Evolutionary conservation across 306 rosid species (phyloP), one percentile per base, ranked within the genome.

Genomic region (Dalbergia cochinchinensis): DNA sequence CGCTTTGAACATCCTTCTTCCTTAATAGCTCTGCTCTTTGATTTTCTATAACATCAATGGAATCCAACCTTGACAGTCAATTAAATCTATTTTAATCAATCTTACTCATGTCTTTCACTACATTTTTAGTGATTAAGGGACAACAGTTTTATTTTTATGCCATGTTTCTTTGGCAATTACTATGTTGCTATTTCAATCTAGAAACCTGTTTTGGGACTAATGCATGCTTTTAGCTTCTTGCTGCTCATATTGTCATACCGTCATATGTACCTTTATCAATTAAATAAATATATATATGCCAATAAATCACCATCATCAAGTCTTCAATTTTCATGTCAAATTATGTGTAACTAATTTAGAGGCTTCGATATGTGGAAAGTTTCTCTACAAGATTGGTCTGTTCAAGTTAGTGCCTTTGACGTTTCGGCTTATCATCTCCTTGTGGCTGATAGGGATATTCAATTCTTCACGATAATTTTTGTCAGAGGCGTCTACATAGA

Each of bases 371-470:
- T 44, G 13, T 55, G 14, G 47, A 19, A 42, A 66, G 39, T 59
- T 72, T 33, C 31, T 20, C 8, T 35, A 12, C 65, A 37, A 66
- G 31, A 37, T 51, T 47, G 20, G 13, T 53, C 8, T 15, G 35
- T 61, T 70, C 63, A 57, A 69, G 5, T 70, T 20, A 54, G 58
- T 54, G 54, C 65, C 64, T 63, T 42, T 45, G 58, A 66, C 71
- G 18, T 41, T 44, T 16, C 2, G 0, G 20, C 54, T 14, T 63
- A 5, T 65, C 11, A 18, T 45, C 35, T 61, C 2, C 2, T 37
- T 63, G 8, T 16, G 42, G 31, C 16, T 48, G 19, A 35, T 57
- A 65, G 5, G 7, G 31, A 37, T 42, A 42, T 65, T 62, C 72
- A 14, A 54, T 76, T 53, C 33, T 42, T 26, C 58, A 20, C 2